Base-by-base conservation (phyloP, 225 moss, liverwort and hornwort genomes). In the Polytrichum commune region DNA sequence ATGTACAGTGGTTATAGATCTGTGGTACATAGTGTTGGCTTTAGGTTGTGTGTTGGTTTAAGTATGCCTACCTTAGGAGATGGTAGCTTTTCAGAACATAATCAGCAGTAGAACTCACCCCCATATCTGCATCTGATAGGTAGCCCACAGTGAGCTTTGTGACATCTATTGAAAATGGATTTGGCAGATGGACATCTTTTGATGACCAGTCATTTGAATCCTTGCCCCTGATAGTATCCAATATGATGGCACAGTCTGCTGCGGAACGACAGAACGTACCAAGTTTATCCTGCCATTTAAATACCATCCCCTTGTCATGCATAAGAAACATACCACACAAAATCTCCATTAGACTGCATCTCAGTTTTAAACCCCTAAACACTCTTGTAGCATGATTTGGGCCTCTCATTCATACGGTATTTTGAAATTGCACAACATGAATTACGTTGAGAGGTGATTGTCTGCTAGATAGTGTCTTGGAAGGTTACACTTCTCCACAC, bases 91-190 rank as follows among this genome's bases (percentile, higher is more conserved):
- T 19, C 8, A 56, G 29, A 64, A 18, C 24, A 1, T 18, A 54
- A 22, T 32, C 25, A 24, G 67, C 29, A 57, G 58, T 58, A 58
- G 58, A 58, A 20, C 24, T 58, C 57, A 80, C 85, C 85, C 85
- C 87, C 63, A 85, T 83, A 4, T 89, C 91, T 75, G 89, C 89
- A 83, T 92, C 89, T 60, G 87, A 79, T 8, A 92, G 78, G 76
- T 88, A 92, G 67, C 90, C 91, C 60, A 92, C 91, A 18, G 84
- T 85, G 18, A 92, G 85, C 70, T 85, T 87, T 62, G 85, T 76
- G 28, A 88, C 60, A 28, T 89, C 83, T 60, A 92, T 56, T 66
- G 79, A 73, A 71, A 87, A 92, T 19, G 91, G 91, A 65, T 92
- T 89, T 64, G 74, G 46, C 81, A 92, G 60, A 18, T 82, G 78